Evolutionary conservation across 495 filamentous ascomycete genomes (phyloP), one percentile per base, ranked within the genome.

Genomic region (Xylaria flabelliformis): DNA sequence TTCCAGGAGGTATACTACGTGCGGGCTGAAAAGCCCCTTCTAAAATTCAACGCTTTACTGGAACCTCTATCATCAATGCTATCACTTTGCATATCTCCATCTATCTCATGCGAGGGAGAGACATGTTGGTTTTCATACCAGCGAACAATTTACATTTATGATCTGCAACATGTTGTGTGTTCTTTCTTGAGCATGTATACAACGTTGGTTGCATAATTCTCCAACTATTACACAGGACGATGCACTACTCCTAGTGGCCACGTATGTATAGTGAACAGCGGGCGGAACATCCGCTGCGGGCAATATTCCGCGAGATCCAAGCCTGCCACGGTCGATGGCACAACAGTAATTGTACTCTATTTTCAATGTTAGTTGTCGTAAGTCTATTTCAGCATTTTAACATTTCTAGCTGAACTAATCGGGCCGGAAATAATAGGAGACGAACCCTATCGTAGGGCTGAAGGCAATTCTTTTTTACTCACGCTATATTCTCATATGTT

Each of bases 281-380:
- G 2, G 65, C 65, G 65, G 65, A 67, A 67, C 34, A 56, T 1
- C 65, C 65, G 65, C 65, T 17, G 50, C 3, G 3, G 46, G 64
- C 29, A 67, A 56, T 56, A 67, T 8, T 64, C 32, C 21, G 55
- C 56, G 55, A 70, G 61, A 63, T 62, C 19, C 42, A 65, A 65
- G 63, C 7, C 21, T 13, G 15, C 24, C 19, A n/a, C 26, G 12
- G 3, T 65, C 34, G 34, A 61, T 34, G 19, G 19, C 32, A 19
- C 34, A 39, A 17, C 58, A 21, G 39, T 9, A 2, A 39, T 61
- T 12, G 17, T 61, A 13, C 34, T 36, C 34, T 39, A 0, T 61
- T 7, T 21, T 36, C 34, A 21, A 1, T 61, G 32, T 21, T n/a
- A 4, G 58, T 61, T 10, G 17, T 61, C 58, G 17, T 36, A 61